A percentile compares a stretch with the other conserved stretches of the same genome.
These are phyloP conservation scores for Ophiostoma australiae DNA, from an alignment of 2,329 filamentous ascomycete species.

Conservation along the genomic window DNA sequence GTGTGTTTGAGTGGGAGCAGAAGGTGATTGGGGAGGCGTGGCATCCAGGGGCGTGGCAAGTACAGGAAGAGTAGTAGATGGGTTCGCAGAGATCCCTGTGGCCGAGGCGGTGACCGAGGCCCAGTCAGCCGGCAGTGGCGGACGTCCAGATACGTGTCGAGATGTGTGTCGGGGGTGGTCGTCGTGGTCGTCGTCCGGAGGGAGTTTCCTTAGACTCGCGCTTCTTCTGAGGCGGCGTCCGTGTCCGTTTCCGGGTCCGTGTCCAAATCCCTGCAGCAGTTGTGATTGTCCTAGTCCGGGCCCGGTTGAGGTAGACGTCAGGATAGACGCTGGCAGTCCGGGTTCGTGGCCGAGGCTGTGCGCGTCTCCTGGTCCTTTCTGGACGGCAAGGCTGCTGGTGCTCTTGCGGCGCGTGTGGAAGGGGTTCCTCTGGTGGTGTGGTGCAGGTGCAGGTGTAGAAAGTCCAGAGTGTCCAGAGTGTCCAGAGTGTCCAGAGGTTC, in stretches of 20 bases:
- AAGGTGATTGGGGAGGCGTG: neutral
- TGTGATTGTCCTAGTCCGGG: neutral
- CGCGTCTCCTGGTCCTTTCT: neutral
- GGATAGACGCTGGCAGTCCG: neutral
- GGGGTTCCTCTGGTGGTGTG: neutral
- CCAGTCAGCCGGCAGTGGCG: conserved; percentile 6
- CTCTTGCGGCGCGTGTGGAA: conserved; percentile 8
- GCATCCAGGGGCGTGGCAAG: conserved; percentile 4
- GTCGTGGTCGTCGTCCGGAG: neutral
- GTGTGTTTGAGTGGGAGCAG: neutral
- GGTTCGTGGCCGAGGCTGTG: neutral
- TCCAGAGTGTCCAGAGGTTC: neutral
- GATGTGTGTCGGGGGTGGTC: neutral
- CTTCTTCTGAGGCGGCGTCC: neutral
- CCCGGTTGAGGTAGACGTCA: neutral
- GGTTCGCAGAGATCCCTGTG: neutral
- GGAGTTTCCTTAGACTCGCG: neutral
- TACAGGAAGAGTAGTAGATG: neutral
- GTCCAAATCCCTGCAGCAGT: neutral
- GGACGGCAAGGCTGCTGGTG: neutral
- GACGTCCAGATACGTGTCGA: neutral
- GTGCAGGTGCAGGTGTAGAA: neutral
- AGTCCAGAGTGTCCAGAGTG: neutral
- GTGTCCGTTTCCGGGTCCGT: neutral
- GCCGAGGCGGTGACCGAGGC: conserved; percentile 8